Evolutionary conservation across 768 basidiomycete genomes (phyloP), one percentile per base, ranked within the genome.

Genomic region (Candolleomyces efflorescens): DNA sequence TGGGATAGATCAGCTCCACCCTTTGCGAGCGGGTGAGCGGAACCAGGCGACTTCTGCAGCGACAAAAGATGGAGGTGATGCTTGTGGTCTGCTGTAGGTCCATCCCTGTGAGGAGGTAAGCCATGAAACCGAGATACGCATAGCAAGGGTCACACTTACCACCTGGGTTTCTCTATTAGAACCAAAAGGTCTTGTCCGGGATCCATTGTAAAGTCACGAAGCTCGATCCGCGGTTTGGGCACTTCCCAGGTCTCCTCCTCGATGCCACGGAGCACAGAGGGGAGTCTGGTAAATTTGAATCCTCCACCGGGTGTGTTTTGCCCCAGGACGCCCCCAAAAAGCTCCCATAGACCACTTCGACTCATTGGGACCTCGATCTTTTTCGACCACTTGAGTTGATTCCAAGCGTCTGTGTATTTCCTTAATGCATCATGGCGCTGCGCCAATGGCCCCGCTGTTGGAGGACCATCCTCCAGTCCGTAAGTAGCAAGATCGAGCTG

Each of bases 151-250:
- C n/a, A 18, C 26, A 65, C 72, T 62, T 62, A 79, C 79, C 62
- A 69, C 55, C 60, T 55, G 20, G 73, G 73, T 24, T 62, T 67
- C 62, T 81, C 77, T 5, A 85, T 68, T 17, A 82, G 60, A 7
- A 87, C 75, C 9, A 88, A 73, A 32, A 90, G 74, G 65, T 89
- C 82, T 63, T 87, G 86, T 22, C 82, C 77, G 17, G 85, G 83
- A 65, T 89, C 87, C 73, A 90, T 78, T 6, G 74, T 75, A 60
- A 85, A 85, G 62, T 86, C 85, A n/a, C 80, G 76, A 12, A 84
- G 63, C 15, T 59, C 37, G 37, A 80, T 60, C 3, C 70, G 71
- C 55, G 73, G 62, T 44, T 15, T 62, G 62, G 20, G 70, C 65
- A 17, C 81, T 57, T 67, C 65, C 84, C 84, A 85, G 15, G 68